Conservation (phyloP, 192 early-diverging fungal species). For the Linnemannia elongata region DNA sequence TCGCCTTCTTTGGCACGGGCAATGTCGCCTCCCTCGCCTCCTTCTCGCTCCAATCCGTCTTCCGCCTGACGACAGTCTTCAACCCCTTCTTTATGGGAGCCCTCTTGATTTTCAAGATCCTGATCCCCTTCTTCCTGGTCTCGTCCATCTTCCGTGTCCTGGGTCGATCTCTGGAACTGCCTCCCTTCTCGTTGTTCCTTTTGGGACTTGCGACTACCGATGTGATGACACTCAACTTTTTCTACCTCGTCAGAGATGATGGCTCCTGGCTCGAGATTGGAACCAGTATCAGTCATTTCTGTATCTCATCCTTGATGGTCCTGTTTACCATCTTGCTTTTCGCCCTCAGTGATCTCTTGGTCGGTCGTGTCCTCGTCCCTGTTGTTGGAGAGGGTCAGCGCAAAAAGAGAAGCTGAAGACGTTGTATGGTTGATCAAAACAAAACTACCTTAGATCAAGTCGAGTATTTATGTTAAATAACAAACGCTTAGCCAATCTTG, state of each 20-base stretch:
- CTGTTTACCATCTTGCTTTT: constrained; percentile 93
- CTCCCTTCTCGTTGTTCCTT: constrained; percentile 89
- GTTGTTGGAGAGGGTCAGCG: constrained; percentile 38
- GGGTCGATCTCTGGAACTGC: constrained; percentile 79
- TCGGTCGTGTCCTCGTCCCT: constrained; percentile 60
- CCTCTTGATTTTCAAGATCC: constrained; percentile 88
- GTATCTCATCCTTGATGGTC: constrained; percentile 92
- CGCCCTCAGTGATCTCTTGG: constrained; percentile 74
- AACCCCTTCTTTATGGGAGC: constrained; percentile 91
- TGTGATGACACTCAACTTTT: constrained; percentile 96
- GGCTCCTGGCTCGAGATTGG: constrained; percentile 98
- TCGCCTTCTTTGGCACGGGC: constrained; percentile 97
- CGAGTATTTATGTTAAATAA: too few species aligned
- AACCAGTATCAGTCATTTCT: constrained; percentile 95
- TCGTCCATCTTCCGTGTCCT: constrained; percentile 87
- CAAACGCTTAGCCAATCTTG: background rate
- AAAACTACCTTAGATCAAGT: too few species aligned
- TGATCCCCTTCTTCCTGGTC: constrained; percentile 95
- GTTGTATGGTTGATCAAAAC: background rate
- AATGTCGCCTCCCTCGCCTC: constrained; percentile 91
- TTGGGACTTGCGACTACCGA: constrained; percentile 90
- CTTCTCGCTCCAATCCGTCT: constrained; percentile 91
- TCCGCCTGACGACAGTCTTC: constrained; percentile 91
- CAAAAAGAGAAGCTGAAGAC: constrained; percentile 44
- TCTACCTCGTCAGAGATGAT: constrained; percentile 91